Conservation (phyloP, 108 stramenopile genomes). For the Poteriospumella lacustris region DNA sequence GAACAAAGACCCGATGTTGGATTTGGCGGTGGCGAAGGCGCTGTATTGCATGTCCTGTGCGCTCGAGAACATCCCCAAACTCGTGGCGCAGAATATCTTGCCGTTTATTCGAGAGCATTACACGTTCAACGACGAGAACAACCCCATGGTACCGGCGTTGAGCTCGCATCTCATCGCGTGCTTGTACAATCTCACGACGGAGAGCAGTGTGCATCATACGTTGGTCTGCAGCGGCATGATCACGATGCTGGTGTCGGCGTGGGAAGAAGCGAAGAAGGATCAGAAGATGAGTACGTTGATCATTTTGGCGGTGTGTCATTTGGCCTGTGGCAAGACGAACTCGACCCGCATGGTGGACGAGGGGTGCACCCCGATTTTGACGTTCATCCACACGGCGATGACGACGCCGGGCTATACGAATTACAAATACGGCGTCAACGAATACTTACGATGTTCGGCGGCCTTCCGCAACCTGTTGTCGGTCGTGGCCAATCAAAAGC, state of each 20-base stretch:
- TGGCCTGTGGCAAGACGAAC: constrained; percentile 21
- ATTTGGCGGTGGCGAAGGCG: constrained; percentile 11
- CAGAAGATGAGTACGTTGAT: not conserved
- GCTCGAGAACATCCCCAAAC: not conserved
- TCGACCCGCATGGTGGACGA: constrained; percentile 1
- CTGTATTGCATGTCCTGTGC: constrained; percentile 20
- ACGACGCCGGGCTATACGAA: not conserved
- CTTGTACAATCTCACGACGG: constrained; percentile 26
- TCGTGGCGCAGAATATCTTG: not conserved
- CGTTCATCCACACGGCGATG: not conserved
- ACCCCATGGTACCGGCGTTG: not conserved
- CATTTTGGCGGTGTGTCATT: constrained; percentile 14
- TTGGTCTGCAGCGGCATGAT: constrained; percentile 1
- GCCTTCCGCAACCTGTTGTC: constrained; percentile 9
- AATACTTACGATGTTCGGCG: constrained; percentile 3
- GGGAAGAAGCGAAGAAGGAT: not conserved
- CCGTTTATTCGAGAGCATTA: not conserved
- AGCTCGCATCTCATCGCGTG: not conserved
- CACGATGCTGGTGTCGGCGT: not conserved
- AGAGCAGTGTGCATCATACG: not conserved
- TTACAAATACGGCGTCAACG: not conserved
- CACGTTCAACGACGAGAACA: not conserved
- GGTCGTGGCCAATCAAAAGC: constrained; percentile 10
- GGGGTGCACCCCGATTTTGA: constrained; percentile 8
- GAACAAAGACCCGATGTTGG: not conserved